Conservation (phyloP, 139 green algal species). For the Chlamydomonas incerta region DNA sequence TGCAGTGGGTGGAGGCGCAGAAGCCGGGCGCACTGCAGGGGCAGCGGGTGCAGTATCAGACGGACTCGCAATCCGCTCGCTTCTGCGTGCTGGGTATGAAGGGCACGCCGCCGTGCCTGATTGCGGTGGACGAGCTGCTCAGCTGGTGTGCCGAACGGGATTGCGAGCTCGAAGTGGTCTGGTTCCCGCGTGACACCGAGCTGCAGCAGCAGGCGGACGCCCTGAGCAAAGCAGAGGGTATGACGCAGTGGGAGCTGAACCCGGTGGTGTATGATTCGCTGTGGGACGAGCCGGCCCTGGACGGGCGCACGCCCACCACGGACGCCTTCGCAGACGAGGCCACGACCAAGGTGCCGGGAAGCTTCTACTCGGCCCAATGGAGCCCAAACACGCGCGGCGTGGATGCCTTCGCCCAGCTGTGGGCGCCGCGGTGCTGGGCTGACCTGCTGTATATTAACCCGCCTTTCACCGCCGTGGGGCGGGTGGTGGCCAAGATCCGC, state of each 20-base stretch:
- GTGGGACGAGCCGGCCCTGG: background rate
- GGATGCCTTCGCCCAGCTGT: background rate
- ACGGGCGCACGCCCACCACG: background rate
- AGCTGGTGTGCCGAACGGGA: too few species aligned
- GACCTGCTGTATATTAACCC: background rate
- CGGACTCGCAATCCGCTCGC: background rate
- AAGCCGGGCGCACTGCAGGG: background rate
- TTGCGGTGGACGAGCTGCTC: background rate
- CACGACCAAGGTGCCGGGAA: background rate
- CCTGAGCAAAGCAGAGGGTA: background rate
- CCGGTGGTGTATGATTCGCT: background rate
- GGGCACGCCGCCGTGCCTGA: background rate
- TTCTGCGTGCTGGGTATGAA: slow-evolving; percentile 12
- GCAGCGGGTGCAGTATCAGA: background rate
- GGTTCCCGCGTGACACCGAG: background rate
- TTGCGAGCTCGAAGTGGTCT: background rate
- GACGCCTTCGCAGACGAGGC: slow-evolving; percentile 5
- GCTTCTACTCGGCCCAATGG: background rate
- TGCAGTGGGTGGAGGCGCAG: background rate
- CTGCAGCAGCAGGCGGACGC: slow-evolving; percentile 2
- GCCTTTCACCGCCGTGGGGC: background rate
- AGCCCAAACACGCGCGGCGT: background rate
- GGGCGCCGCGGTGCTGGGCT: background rate
- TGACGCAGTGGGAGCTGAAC: background rate
- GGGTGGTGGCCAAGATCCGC: background rate